Percentiles rank a stretch among this genome's conserved stretches.
phyloP scores from a whole-genome alignment of 2,329 filamentous ascomycete species.

The Colletotrichum acutatum region DNA sequence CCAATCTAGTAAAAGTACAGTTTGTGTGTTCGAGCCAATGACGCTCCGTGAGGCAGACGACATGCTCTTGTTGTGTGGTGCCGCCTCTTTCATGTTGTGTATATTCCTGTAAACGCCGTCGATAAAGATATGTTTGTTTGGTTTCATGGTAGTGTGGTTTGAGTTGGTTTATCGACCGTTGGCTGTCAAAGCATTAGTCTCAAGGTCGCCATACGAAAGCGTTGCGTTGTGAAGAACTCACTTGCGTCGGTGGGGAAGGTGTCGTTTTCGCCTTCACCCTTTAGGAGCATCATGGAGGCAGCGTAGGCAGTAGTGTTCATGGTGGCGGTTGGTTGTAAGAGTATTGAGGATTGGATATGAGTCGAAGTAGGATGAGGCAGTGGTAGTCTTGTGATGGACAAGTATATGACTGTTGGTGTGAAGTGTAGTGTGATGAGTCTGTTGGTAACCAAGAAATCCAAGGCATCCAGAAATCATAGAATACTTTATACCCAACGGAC shows the following conservation, averaged over 20 bases:
- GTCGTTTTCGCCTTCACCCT: background rate
- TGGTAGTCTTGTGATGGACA: background rate
- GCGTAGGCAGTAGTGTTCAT: background rate
- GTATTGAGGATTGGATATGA: background rate
- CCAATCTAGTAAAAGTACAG: background rate
- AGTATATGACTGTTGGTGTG: background rate
- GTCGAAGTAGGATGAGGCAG: background rate
- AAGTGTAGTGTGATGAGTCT: background rate
- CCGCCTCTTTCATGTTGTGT: background rate
- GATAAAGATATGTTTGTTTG: background rate
- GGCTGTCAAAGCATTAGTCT: background rate
- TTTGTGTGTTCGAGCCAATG: slow-evolving; percentile 19
- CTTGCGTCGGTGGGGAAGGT: slow-evolving; percentile 15
- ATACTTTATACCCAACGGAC: background rate
- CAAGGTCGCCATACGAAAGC: too few species aligned
- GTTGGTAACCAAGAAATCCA: background rate
- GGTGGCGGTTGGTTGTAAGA: background rate
- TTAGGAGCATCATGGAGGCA: background rate
- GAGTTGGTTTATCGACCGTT: slow-evolving; percentile 1
- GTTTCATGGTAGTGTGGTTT: background rate
- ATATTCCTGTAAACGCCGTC: slow-evolving; percentile 14
- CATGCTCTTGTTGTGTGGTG: background rate
- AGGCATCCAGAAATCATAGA: background rate
- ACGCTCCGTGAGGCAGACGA: slow-evolving; percentile 22
- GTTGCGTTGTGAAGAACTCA: background rate